Evolutionary conservation across 352 stramenopile species (phyloP), one percentile per base, ranked within the genome.

Genomic region (Phytophthora litchii): DNA sequence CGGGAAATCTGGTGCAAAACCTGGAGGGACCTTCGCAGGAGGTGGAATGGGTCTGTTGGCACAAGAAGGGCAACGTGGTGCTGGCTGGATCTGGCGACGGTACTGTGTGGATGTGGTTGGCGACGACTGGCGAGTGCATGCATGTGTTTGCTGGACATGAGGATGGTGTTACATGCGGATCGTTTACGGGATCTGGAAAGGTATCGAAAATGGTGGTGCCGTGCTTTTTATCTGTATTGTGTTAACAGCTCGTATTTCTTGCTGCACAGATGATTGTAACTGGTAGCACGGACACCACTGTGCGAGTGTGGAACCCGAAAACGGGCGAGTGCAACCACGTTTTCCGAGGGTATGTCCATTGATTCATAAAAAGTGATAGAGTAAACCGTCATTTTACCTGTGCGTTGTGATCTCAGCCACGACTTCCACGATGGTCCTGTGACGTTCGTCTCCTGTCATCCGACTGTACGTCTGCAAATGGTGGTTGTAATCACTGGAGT

Each of bases 141-240:
- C 80, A 98, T 67, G 97, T 99, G 19, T 99, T 99, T 82, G 95
- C 97, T 12, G 97, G 97, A 41, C 97, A 99, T 64, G 95, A 99
- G 68, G 91, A 95, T 19, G 83, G 85, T 16, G 93, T 99, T 14
- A 98, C 91, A 3, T 97, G 92, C 51, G 96, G 95, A 8, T 80
- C 77, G 9, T 99, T 99, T 70, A 98, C 93, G 4, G 82, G 86
- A 36, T 97, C 97, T 51, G 97, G 97, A 61, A 98, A 98, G 80
- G 89, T 90, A 40, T 27, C 20, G 72, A 34, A 20, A 34, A 17
- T 29, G 6, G 21, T 42, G 21, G 9, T 47, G 27, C 8, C 31
- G 9, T 47, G 27, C 8, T 36, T n/a, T 11, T 53, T 11, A 21
- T 14, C 16, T 52, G 10, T 5, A 32, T n/a, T 43, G 14, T 43